Base-by-base conservation (phyloP, 2,329 filamentous ascomycete species). In the Apiospora koreana region DNA sequence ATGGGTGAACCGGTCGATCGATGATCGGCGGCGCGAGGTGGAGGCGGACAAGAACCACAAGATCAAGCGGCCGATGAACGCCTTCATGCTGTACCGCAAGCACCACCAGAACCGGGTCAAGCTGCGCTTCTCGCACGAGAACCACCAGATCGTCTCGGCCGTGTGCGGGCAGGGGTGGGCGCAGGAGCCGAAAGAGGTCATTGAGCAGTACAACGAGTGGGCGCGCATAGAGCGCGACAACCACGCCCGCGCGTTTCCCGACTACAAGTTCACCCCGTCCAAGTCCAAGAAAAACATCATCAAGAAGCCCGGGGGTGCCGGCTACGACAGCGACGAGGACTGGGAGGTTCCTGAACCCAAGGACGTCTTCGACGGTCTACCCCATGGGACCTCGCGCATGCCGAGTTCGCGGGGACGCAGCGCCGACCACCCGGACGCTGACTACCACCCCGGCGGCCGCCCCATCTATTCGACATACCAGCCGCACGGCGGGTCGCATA, bases 21-120 rank as follows among this genome's bases (percentile, higher is more conserved):
- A 93, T 70, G 86, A 86, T 8, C 89, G 95, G 70, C 85, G 85
- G 66, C 82, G 84, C 69, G 94, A 97, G 79, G 90, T 92, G 12
- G 87, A 89, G 58, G 87, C 89, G 75, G 88, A 90, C 70, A 94
- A 91, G 76, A 84, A 90, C 45, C 85, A 93, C 35, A 94, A 95
- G 79, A 88, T 98, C 75, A 94, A 95, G 76, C 88, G 96, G 41
- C 95, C 96, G 2, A 97, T 98, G 92, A 99, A 99, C 80, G 95
- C 94, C 0, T 99, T 98, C 84, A 97, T 99, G 92, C 86, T 99
- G 67, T 99, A 99, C 80, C 92, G 96, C 54, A 97, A 96, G 74
- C 94, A 94, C 8, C 98, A 94, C 78, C 93, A 97, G 71, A 93
- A 96, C 72, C 87, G 94, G 42, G 94, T 93, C 71, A 97, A 97